A percentile compares a stretch with the other conserved stretches of the same genome.
phyloP scores from a whole-genome alignment of 306 rosid species.

The Casuarina glauca region DNA sequence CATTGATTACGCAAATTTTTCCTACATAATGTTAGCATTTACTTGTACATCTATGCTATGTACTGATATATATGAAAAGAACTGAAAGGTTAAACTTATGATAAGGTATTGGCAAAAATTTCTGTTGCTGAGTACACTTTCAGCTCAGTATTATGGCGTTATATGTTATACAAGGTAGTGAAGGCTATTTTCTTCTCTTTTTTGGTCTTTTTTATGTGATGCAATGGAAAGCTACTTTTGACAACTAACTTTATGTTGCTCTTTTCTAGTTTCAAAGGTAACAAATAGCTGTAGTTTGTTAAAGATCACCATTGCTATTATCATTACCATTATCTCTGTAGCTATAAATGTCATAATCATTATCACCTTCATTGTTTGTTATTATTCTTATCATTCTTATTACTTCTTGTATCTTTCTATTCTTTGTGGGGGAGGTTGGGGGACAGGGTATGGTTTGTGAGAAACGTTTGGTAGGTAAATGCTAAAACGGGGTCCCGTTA shows the following conservation, averaged over 20 bases:
- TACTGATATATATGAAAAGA: neutral
- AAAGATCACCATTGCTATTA: too few relatives aligned
- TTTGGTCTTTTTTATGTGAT: neutral
- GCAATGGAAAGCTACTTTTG: neutral
- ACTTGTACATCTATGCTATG: neutral
- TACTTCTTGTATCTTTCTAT: too few relatives aligned
- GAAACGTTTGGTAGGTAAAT: neutral
- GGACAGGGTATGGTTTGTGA: neutral
- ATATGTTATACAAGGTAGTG: slow-evolving; percentile 59
- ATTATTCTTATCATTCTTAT: too few relatives aligned
- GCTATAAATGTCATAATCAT: too few relatives aligned
- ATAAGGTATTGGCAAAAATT: slow-evolving; percentile 26
- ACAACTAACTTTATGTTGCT: neutral
- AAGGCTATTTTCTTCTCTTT: neutral
- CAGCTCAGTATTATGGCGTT: slow-evolving; percentile 25
- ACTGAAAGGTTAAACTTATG: neutral
- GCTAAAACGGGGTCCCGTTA: neutral
- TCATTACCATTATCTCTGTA: too few relatives aligned
- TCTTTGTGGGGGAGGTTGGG: too few relatives aligned
- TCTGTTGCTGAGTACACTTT: slow-evolving; percentile 44
- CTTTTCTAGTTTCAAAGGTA: neutral
- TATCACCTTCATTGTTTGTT: too few relatives aligned
- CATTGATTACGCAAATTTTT: neutral
- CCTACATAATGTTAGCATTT: neutral
- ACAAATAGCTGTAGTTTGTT: neutral